Conservation (phyloP, 1,284 basidiomycete genomes). For the Sanghuangporus sanghuang region DNA sequence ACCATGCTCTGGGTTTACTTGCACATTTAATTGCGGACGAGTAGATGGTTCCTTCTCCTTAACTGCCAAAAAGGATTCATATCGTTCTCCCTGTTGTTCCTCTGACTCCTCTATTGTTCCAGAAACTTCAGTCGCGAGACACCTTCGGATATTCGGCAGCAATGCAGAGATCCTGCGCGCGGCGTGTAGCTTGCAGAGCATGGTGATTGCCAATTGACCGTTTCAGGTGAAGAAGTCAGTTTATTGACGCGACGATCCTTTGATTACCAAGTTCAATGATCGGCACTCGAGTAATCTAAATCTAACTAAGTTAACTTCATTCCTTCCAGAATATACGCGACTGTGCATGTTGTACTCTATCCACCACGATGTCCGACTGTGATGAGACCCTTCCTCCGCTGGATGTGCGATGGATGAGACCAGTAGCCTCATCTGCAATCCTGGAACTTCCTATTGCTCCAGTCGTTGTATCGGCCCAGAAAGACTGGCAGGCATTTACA, state of each 20-base stretch:
- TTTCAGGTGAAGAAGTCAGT: background rate
- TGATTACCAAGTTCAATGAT: background rate
- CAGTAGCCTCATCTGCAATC: constrained; percentile 17
- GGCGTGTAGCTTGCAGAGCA: constrained; percentile 6
- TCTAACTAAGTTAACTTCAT: too few relatives aligned
- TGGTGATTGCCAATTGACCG: background rate
- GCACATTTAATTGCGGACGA: constrained; percentile 39
- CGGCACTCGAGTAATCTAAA: background rate
- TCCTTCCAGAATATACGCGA: background rate
- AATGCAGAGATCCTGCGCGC: background rate
- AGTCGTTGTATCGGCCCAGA: constrained; percentile 9
- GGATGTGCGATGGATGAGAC: constrained; percentile 20
- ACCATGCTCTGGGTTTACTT: constrained; percentile 56
- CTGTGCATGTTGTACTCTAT: background rate
- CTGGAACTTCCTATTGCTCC: constrained; percentile 23
- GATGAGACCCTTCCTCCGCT: constrained; percentile 10
- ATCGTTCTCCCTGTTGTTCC: constrained; percentile 12
- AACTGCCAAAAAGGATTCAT: constrained; percentile 11
- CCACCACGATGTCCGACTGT: constrained; percentile 3
- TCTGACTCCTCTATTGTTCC: background rate
- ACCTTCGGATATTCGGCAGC: constrained; percentile 2
- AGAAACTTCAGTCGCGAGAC: constrained; percentile 14
- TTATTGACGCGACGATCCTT: background rate
- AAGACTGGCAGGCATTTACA: constrained; percentile 18
- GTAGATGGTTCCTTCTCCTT: constrained; percentile 22